Conservation (phyloP, 176 grass and related monocot genomes). For the Tillandsia fasciculata region DNA sequence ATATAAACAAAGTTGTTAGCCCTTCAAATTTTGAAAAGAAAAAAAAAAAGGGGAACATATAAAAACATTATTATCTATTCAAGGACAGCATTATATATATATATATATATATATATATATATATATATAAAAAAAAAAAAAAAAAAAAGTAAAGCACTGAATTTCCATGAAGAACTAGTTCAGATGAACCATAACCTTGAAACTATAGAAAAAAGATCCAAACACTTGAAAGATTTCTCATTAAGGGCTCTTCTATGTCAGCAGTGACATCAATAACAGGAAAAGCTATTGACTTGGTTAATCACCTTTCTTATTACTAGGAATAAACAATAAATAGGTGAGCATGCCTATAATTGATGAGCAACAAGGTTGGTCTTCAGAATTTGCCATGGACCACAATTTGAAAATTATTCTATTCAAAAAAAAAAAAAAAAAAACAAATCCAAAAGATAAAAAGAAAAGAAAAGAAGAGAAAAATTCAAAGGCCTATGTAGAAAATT, state of each 20-base stretch:
- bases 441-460: no score
- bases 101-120: not conserved
- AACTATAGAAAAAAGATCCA: not conserved
- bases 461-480: no score
- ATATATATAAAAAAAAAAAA: no score
- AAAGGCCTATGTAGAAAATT: no score
- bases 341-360: not conserved
- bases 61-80: not conserved
- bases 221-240: not conserved
- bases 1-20: no score
- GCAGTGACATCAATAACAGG: conserved; percentile 6
- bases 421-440: not conserved
- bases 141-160: not conserved
- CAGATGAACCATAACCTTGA: not conserved
- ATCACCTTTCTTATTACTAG: not conserved
- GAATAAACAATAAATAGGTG: not conserved
- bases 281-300: not conserved
- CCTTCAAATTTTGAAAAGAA: no score
- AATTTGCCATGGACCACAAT: not conserved
- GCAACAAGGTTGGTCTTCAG: not conserved
- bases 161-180: not conserved
- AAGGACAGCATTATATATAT: not conserved
- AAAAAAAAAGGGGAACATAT: no score
- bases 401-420: not conserved
- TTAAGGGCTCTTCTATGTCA: not conserved